A percentile compares a stretch with the other conserved stretches of the same genome.
These are phyloP conservation scores for Comarum palustre DNA, from an alignment of 306 rosid genomes.

Conservation along the genomic window DNA sequence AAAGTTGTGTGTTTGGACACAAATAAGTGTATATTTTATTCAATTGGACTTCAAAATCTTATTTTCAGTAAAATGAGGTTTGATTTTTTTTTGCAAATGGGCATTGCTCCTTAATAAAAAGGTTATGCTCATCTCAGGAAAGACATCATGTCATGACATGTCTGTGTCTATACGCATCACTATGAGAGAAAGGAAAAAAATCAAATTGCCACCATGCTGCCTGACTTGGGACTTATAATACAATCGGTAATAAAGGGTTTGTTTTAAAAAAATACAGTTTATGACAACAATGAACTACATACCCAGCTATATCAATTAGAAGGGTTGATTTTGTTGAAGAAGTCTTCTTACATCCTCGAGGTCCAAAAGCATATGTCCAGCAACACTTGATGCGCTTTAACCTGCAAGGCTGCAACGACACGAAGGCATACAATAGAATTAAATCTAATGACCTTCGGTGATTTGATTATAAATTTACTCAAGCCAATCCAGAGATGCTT, in stretches of 20 bases:
- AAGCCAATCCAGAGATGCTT: constrained; percentile 26
- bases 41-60: no score
- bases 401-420: constrained; percentile 55
- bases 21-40: no score
- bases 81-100: no score
- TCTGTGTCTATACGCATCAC: background rate
- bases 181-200: background rate
- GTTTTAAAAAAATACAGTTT: background rate
- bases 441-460: constrained; percentile 17
- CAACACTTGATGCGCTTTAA: constrained; percentile 93
- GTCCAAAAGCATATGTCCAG: constrained; percentile 73
- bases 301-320: constrained; percentile 93
- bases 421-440: constrained; percentile 6
- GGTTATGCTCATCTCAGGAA: background rate
- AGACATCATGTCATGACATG: background rate
- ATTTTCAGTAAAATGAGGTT: no score
- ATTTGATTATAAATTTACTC: constrained; percentile 14
- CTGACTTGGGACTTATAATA: background rate
- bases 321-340: constrained; percentile 84
- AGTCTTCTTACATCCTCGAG: constrained; percentile 71
- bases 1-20: no score
- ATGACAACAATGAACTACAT: constrained; percentile 34
- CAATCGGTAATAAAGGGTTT: background rate
- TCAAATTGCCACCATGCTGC: background rate
- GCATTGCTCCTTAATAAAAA: no score